Evolutionary conservation across 768 basidiomycete species (phyloP), one percentile per base, ranked within the genome.

Genomic region (Suillus discolor): DNA sequence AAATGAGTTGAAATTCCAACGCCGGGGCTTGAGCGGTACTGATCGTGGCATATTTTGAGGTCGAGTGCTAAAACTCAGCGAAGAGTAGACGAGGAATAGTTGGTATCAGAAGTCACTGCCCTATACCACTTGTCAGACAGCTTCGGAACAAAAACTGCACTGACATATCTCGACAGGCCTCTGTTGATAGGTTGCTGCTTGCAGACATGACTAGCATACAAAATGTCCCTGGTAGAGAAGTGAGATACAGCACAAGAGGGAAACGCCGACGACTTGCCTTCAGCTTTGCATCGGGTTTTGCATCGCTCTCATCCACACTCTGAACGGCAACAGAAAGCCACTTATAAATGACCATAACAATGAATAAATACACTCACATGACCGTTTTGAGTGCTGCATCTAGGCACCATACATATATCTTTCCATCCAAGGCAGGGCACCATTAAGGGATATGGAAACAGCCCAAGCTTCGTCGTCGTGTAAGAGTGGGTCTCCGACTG

Each of bases 401-500:
- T 11, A 82, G 85, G 69, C 94, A 87, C 96, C 96, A 97, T 0
- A 94, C 83, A 4, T 91, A 88, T 1, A 96, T 77, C 42, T 84
- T 80, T 66, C 86, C 83, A 74, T 97, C 96, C 71, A 85, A 85
- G 3, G 89, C 92, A 7, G 97, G 81, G 62, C 88, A 86, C 91
- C 94, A 78, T 97, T 93, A 3, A 83, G 82, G 69, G 91, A 94
- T 44, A 95, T 72, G 5, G 94, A 91, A 4, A 97, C 81, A 8
- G 86, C 82, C 41, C 91, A 81, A 0, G 97, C 85, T 76, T 94
- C 90, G 70, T 93, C 93, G 11, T 84, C 88, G 74, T 97, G 96
- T 0, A 94, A 93, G 65, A 83, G 76, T 3, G 84, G 73, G 2
- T 82, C 81, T 15, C 60, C 60, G 20, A 61, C 44, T 44, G 8